Base-by-base conservation (phyloP, 2,329 filamentous ascomycete species). In the Sodiomyces alkalinus region DNA sequence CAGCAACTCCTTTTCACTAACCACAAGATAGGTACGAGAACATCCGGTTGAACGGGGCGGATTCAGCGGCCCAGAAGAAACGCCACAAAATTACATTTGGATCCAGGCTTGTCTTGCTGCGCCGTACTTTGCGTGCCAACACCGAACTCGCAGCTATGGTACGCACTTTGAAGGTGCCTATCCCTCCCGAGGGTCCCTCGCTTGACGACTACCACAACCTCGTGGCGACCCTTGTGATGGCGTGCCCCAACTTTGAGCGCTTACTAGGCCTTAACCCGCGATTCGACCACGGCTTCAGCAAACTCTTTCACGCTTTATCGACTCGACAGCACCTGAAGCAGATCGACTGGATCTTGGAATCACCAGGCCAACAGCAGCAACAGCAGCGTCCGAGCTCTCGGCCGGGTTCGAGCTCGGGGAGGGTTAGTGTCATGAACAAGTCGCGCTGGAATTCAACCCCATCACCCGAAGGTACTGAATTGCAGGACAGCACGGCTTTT, bases 241-340 rank as follows among this genome's bases (percentile, higher is more conserved):
- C 68, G 0, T 77, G 71, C 32, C 72, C 72, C 3, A 75, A 76
- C 37, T 52, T 78, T 8, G 71, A 77, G 47, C 56, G 59, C 27
- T 49, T 77, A 6, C 49, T 59, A 8, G 70, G 71, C 1, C 63
- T 66, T 21, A 57, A 66, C 30, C 57, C 62, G 3, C 46, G 49
- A 4, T 73, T 74, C 41, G 55, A 64, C 30, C 65, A 73, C 45
- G 55, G 58, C 2, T 73, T 67, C 39, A 64, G 57, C 42, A 60
- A 62, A 26, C 52, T 73, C 7, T 62, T 68, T 32, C 63, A 77
- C 34, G 70, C 72, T 0, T 44, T 78, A 12, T 68, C 68, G 6
- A 71, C 70, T 0, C 55, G 73, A 16, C 45, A 41, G 15, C 60
- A 64, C 9, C 51, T 77, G 9, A 62, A 58, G 39, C 62, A 72